Evolutionary conservation across 2,329 filamentous ascomycete genomes (phyloP), one percentile per base, ranked within the genome.

Genomic region (Ophiostoma tasmaniense): DNA sequence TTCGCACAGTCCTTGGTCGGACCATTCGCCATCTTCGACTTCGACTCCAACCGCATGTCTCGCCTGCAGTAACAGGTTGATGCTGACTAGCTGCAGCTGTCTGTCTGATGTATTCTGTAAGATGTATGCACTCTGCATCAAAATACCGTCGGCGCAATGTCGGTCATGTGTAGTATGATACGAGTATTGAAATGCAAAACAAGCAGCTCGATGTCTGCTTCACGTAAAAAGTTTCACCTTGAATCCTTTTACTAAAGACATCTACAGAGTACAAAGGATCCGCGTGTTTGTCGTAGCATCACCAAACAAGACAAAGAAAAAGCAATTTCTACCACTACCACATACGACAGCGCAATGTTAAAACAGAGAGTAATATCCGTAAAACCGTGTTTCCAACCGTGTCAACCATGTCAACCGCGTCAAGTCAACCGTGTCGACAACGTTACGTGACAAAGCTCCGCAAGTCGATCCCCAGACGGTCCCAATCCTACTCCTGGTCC

Each of bases 401-500:
- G 45, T 50, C 17, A n/a, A 1, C 45, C 17, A 6, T 17, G 22
- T 33, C 33, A 33, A 33, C 33, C 33, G 33, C 8, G 33, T 33
- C 33, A 33, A 33, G 33, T 8, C 33, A 33, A 55, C 50, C 50
- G 50, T 55, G 50, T 55, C 50, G 7, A 45, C 42, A 45, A 55
- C 22, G 50, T 55, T 55, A 55, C 50, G 50, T 55, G 50, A 55
- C 50, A 55, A 55, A 55, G 50, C 50, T 28, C 50, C 50, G 50
- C 50, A 10, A 55, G 50, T 55, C 50, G 50, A 55, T 55, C 50
- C 50, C n/a, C 50, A 22, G 50, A 55, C 22, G 50, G 50, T 55
- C 50, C 11, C n/a, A 55, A 55, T 62, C 52, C 22, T 22, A 13
- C n/a, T 55, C 33, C 33, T 33, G 33, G 33, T 33, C 33, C 33